Percentiles rank a stretch among this genome's conserved stretches.
These are phyloP conservation scores for Wickerhamiella qilinensis DNA, from an alignment of 805 yeast species.

Conservation along the genomic window DNA sequence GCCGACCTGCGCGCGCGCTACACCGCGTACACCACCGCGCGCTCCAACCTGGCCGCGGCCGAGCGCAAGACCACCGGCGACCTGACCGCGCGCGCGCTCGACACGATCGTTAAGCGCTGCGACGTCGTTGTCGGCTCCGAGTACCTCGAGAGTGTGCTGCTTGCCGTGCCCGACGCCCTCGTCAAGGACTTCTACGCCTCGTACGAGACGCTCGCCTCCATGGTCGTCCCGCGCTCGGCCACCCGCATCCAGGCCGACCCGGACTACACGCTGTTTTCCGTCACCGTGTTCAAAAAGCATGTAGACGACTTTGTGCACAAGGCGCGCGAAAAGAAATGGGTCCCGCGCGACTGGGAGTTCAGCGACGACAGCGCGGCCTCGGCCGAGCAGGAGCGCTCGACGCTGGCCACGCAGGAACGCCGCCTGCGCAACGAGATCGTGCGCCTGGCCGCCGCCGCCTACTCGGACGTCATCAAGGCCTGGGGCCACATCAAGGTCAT, in stretches of 20 bases:
- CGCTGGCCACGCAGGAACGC: constrained; percentile 58
- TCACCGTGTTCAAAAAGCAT: constrained; percentile 73
- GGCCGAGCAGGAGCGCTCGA: constrained; percentile 62
- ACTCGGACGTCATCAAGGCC: constrained; percentile 62
- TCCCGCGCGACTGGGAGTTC: constrained; percentile 83
- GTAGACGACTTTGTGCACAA: constrained; percentile 50
- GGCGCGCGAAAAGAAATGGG: constrained; percentile 74
- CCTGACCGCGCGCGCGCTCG: constrained; percentile 75
- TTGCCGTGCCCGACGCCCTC: constrained; percentile 68
- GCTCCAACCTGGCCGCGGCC: constrained; percentile 68
- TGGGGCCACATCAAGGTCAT: constrained; percentile 86
- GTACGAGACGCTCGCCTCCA: constrained; percentile 62
- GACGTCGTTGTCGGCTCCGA: constrained; percentile 79
- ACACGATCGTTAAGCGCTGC: constrained; percentile 67
- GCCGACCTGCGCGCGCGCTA: constrained; percentile 67
- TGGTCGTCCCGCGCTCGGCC: constrained; percentile 90
- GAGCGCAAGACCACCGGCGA: constrained; percentile 92
- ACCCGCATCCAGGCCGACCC: constrained; percentile 49
- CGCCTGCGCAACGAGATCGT: constrained; percentile 55
- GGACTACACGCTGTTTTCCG: constrained; percentile 58
- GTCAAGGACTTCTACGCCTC: constrained; percentile 42
- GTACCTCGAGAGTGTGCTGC: constrained; percentile 65
- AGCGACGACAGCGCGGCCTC: constrained; percentile 59
- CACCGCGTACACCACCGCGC: constrained; percentile 64
- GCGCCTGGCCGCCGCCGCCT: constrained; percentile 79